A percentile compares a stretch with the other conserved stretches of the same genome.
These are phyloP conservation scores for Tulasnella sp. DNA, from an alignment of 768 basidiomycete genomes.

Conservation along the genomic window DNA sequence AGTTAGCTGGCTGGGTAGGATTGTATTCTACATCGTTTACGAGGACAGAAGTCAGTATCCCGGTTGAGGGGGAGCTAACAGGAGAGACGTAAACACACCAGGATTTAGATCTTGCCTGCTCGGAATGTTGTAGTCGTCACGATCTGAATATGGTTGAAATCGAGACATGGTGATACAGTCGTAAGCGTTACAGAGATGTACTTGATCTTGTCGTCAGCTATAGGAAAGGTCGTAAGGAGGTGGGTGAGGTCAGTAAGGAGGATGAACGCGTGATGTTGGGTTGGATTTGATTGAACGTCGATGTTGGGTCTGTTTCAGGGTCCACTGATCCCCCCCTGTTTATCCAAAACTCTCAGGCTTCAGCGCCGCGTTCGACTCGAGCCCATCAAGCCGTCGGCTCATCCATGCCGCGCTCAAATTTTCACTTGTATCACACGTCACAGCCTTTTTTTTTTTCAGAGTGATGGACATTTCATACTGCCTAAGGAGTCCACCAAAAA, in stretches of 20 bases:
- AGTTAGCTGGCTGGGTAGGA: not conserved
- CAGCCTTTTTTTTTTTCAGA: too few species aligned
- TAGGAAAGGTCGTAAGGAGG: conserved; percentile 2
- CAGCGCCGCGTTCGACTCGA: not conserved
- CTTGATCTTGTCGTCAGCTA: conserved; percentile 15
- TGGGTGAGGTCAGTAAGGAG: conserved; percentile 5
- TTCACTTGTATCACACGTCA: not conserved
- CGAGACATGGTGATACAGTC: not conserved
- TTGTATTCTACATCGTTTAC: not conserved
- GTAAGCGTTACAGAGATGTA: not conserved
- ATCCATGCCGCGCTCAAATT: not conserved
- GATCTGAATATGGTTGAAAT: not conserved
- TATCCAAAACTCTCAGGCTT: not conserved
- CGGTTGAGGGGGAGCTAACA: not conserved
- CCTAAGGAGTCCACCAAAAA: not conserved
- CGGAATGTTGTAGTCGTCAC: conserved; percentile 6
- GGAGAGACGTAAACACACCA: conserved; percentile 3
- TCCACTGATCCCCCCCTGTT: not conserved
- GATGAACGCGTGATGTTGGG: not conserved
- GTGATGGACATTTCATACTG: not conserved
- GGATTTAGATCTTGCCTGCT: conserved; percentile 18
- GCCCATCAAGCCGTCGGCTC: not conserved
- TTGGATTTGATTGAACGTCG: not conserved
- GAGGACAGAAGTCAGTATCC: not conserved
- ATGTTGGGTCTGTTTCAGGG: not conserved